Conservation (phyloP, 140 eudicot species). For the Erigeron philadelphicus region DNA sequence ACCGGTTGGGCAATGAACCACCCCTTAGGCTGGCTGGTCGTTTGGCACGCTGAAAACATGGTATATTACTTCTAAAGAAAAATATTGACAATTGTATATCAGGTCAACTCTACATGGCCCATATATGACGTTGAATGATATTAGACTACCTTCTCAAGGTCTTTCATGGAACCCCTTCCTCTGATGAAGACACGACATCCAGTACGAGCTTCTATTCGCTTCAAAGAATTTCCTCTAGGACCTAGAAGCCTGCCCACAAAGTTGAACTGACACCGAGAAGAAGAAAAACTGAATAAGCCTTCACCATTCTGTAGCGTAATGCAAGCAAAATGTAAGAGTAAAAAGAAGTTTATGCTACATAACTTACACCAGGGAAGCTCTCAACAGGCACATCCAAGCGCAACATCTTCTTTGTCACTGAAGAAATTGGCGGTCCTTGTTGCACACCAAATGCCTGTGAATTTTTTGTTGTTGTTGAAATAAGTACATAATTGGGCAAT, state of each 20-base stretch:
- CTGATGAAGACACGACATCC: constrained; percentile 76
- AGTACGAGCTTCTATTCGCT: constrained; percentile 70
- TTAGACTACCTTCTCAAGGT: constrained; percentile 47
- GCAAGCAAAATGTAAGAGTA: neutral
- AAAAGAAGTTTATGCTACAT: neutral
- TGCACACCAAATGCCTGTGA: constrained; percentile 47
- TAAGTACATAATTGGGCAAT: neutral
- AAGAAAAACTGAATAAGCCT: neutral
- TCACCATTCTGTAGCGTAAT: neutral
- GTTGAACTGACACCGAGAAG: constrained; percentile 49
- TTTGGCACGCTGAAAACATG: no score
- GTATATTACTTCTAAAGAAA: no score
- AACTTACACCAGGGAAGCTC: constrained; percentile 63
- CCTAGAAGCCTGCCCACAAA: constrained; percentile 78
- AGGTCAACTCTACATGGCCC: neutral
- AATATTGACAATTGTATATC: no score
- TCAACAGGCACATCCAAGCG: constrained; percentile 72
- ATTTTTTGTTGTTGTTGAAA: neutral
- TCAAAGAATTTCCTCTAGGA: constrained; percentile 76
- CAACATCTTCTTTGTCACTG: constrained; percentile 47
- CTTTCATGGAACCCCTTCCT: constrained; percentile 75
- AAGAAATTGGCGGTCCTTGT: constrained; percentile 40
- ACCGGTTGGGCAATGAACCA: no score
- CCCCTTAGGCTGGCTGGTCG: no score
- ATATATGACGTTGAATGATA: neutral